Conservation (phyloP, 1,284 basidiomycete species). For the Bondarzewia mesenterica region DNA sequence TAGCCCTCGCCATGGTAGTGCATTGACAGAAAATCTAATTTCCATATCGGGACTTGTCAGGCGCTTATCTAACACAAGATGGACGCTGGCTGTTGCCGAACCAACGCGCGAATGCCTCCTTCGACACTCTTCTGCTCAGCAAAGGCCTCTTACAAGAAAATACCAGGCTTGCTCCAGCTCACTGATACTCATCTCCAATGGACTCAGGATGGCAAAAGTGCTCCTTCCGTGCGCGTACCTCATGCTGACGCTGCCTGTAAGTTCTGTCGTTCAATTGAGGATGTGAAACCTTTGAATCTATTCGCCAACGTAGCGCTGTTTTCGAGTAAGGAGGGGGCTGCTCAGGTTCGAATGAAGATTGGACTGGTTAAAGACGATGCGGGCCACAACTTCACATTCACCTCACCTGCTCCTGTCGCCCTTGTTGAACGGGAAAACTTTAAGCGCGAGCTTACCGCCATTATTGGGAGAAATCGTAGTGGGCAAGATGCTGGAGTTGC, state of each 20-base stretch:
- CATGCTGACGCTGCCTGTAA: slow-evolving; percentile 55
- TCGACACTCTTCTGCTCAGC: slow-evolving; percentile 55
- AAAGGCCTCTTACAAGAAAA: slow-evolving; percentile 75
- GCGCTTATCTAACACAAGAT: slow-evolving; percentile 5
- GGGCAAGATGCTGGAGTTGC: slow-evolving; percentile 14
- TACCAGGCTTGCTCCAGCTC: slow-evolving; percentile 61
- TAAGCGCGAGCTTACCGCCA: slow-evolving; percentile 67
- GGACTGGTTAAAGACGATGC: slow-evolving; percentile 54
- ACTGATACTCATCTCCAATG: slow-evolving; percentile 61
- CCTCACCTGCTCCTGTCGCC: slow-evolving; percentile 50
- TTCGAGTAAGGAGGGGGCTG: slow-evolving; percentile 72
- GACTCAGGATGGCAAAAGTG: slow-evolving; percentile 60
- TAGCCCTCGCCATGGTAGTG: slow-evolving; percentile 26
- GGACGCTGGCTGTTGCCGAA: background rate
- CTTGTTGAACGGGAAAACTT: slow-evolving; percentile 68
- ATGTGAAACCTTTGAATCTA: too few species aligned
- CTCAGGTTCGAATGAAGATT: slow-evolving; percentile 70
- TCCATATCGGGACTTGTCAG: background rate
- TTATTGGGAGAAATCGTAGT: slow-evolving; percentile 63
- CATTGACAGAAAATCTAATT: background rate
- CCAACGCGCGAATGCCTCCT: slow-evolving; percentile 27
- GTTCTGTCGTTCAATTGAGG: too few species aligned
- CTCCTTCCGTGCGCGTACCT: slow-evolving; percentile 52
- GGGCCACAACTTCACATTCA: slow-evolving; percentile 78
- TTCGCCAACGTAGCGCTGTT: slow-evolving; percentile 51